These are phyloP conservation scores for Zygoascus flipseniorum DNA, from an alignment of 805 yeast genomes.

Conservation along the genomic window DNA sequence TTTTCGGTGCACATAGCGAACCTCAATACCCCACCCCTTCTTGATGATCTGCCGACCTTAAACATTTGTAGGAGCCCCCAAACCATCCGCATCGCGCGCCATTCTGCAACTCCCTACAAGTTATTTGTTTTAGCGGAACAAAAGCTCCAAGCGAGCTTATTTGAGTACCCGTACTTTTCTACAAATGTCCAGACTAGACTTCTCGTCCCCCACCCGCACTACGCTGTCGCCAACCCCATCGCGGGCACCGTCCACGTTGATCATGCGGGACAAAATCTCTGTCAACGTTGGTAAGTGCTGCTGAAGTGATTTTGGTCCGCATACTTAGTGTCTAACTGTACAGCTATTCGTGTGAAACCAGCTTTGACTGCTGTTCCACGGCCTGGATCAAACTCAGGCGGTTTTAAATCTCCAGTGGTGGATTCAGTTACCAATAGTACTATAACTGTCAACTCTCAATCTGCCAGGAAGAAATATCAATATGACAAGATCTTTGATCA, in stretches of 20 bases:
- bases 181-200: no score
- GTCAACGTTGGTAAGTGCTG: not conserved
- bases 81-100: no score
- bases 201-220: no score
- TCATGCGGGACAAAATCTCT: not conserved
- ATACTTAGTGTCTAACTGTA: not conserved
- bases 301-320: not conserved
- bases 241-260: not conserved
- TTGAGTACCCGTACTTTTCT: no score
- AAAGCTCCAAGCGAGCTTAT: no score
- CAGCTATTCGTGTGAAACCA: not conserved
- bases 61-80: no score
- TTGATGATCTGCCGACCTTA: no score
- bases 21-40: no score
- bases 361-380: not conserved
- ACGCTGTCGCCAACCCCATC: not conserved
- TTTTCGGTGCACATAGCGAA: no score
- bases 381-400: not conserved
- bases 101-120: no score
- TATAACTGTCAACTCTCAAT: slow-evolving; percentile 2
- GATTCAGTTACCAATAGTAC: not conserved
- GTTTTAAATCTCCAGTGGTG: not conserved
- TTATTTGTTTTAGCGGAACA: no score
- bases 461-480: slow-evolving; percentile 10
- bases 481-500: slow-evolving; percentile 17